Evolutionary conservation across 495 filamentous ascomycete species (phyloP), one percentile per base, ranked within the genome.

Genomic region (Annulohypoxylon stygium): DNA sequence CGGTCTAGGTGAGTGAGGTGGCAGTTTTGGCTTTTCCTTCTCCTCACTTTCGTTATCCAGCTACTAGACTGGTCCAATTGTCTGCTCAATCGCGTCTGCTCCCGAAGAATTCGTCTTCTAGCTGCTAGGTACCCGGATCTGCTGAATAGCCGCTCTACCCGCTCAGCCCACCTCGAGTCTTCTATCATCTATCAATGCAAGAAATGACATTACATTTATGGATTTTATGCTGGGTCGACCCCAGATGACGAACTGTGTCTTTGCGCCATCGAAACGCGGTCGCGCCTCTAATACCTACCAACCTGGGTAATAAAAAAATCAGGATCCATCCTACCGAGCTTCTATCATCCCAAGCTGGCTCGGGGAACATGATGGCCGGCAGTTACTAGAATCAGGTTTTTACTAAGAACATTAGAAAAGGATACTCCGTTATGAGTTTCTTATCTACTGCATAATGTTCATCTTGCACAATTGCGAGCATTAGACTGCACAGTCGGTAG

Each of bases 71-170:
- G 14, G 26, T 30, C 63, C 67, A 67, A 74, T 67, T 67, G 61
- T 39, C 12, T 60, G 62, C 67, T 70, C 71, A 74, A 70, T 74
- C 71, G 67, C 63, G 43, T 74, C 30, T 50, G 34, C 48, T 70
- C 16, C 62, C 67, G 62, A 33, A 18, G 25, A 33, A 23, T 60
- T 43, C 12, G 1, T 58, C 50, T 36, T 36, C 57, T 60, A 45
- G 53, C 20, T 26, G 23, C 57, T 39, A 62, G 58, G 59, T 63
- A 62, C 59, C 39, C 48, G 26, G 25, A 54, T 54, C 50, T 54
- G 18, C 20, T 60, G 67, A 51, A 64, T 74, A 74, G 67, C 71
- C 71, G 71, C 71, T 54, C 47, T 70, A 74, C 63, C 71, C 71
- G 71, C 67, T 25, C 25, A 70, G 45, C 57, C 50, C 34, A 20